A percentile compares a stretch with the other conserved stretches of the same genome.
phyloP scores from a whole-genome alignment of 176 grass and related monocot genomes.

The Oryza nivara region DNA sequence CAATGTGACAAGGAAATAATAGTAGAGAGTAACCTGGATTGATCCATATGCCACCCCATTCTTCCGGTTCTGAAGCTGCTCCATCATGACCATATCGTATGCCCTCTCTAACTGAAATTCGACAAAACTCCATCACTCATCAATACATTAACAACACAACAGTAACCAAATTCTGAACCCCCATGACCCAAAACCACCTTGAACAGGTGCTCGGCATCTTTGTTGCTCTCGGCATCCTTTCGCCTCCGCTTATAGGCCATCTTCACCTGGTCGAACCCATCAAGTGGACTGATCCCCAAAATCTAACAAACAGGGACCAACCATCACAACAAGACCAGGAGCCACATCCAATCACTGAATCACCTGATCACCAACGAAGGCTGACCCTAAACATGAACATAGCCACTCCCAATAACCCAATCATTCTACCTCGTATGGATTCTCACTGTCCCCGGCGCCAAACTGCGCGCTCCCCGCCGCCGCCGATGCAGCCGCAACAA shows the following conservation, averaged over 20 bases:
- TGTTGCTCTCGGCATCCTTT: conserved; percentile 54
- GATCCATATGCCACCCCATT: conserved; percentile 55
- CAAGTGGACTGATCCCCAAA: conserved; percentile 61
- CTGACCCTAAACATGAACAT: conserved; percentile 4
- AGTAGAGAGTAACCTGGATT: conserved; percentile 46
- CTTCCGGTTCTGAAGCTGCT: conserved; percentile 65
- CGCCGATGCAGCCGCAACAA: conserved; percentile 40
- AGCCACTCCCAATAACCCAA: not conserved
- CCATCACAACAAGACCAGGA: not conserved
- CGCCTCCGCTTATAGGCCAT: conserved; percentile 51
- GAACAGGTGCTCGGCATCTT: conserved; percentile 39
- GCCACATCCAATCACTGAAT: not conserved
- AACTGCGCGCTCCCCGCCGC: conserved; percentile 46
- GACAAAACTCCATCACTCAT: not conserved
- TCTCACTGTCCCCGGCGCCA: conserved; percentile 46
- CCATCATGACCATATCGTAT: conserved; percentile 68
- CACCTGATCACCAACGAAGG: not conserved
- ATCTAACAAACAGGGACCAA: conserved; percentile 41
- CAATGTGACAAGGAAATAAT: not conserved
- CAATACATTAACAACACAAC: not conserved
- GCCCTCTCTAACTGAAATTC: conserved; percentile 63
- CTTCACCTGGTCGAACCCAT: conserved; percentile 66
- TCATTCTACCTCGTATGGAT: conserved; percentile 57
- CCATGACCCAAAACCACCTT: conserved; percentile 48
- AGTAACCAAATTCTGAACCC: not conserved